Percentiles rank a stretch among this genome's conserved stretches.
Evolutionary conservation across 169 alveolate genomes (phyloP).

Genomic region (Toxoplasma gondii): DNA sequence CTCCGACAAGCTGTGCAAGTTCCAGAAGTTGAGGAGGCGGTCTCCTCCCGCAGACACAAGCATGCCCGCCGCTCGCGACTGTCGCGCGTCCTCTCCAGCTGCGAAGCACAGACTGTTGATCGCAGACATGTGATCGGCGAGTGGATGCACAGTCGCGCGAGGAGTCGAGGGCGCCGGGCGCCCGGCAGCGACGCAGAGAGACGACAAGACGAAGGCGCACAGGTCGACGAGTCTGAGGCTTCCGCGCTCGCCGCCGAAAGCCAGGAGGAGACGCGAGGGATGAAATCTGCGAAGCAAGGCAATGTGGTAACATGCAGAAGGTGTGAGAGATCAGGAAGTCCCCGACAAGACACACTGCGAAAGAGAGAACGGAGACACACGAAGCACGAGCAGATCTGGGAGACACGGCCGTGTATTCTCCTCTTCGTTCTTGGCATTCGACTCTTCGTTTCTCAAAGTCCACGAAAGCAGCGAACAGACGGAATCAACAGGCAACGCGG

Average conservation of each 20-base stretch:
- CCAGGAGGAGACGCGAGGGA: not conserved
- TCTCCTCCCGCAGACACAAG: slow-evolving; percentile 13
- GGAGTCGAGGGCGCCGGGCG: not conserved
- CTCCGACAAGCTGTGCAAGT: not conserved
- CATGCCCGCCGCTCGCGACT: not conserved
- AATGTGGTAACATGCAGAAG: not conserved
- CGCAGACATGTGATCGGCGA: not conserved
- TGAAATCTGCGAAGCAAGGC: slow-evolving; percentile 4
- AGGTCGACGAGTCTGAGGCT: not conserved
- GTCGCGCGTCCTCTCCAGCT: not conserved
- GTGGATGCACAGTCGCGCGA: not conserved
- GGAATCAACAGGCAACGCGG: not conserved
- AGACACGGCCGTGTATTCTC: too few species aligned
- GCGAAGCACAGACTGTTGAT: not conserved
- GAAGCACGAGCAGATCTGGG: too few species aligned
- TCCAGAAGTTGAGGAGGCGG: not conserved
- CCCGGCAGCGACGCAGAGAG: not conserved
- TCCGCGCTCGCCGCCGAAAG: slow-evolving; percentile 14
- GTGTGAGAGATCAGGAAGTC: too few species aligned
- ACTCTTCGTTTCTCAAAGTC: too few species aligned
- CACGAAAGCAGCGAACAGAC: not conserved
- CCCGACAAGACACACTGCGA: too few species aligned
- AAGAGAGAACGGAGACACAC: too few species aligned
- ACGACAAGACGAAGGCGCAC: not conserved
- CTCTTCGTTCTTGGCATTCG: too few species aligned